A percentile compares a stretch with the other conserved stretches of the same genome.
phyloP scores from a whole-genome alignment of 2,329 filamentous ascomycete genomes.

The Paecilomyces fulvus region DNA sequence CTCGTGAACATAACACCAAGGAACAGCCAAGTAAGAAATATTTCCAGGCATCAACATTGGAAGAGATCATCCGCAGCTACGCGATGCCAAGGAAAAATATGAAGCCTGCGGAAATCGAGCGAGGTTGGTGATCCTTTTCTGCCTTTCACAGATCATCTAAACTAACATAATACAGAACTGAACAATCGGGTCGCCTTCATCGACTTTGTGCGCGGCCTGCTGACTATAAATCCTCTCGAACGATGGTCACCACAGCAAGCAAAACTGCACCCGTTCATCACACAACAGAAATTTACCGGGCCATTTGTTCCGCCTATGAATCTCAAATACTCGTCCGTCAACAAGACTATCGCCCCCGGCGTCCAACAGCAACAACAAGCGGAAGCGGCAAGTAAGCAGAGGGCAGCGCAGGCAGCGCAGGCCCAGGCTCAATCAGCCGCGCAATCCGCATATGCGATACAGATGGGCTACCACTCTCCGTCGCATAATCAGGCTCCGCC shows the following conservation, averaged over 20 bases:
- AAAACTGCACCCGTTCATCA: conserved; percentile 96
- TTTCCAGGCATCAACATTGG: conserved; percentile 86
- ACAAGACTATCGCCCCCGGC: conserved; percentile 81
- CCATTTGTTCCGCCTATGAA: conserved; percentile 98
- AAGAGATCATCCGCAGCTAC: conserved; percentile 96
- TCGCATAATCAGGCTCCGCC: conserved; percentile 47
- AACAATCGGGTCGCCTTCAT: conserved; percentile 96
- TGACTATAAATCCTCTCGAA: conserved; percentile 93
- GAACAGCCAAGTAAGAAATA: conserved; percentile 99
- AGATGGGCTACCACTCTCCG: conserved; percentile 47
- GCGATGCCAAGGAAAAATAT: conserved; percentile 99
- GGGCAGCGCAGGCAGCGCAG: conserved; percentile 51
- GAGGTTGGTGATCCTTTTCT: conserved; percentile 55
- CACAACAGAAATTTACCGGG: conserved; percentile 92
- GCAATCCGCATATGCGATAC: conserved; percentile 60
- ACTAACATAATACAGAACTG: conserved; percentile 61
- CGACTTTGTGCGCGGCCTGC: conserved; percentile 86
- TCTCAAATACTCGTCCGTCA: conserved; percentile 75
- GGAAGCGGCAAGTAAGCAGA: conserved; percentile 86
- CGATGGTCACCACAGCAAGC: conserved; percentile 97
- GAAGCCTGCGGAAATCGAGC: conserved; percentile 92
- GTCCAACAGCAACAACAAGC: conserved; percentile 95
- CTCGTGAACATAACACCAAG: conserved; percentile 88
- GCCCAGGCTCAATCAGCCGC: conserved; percentile 58
- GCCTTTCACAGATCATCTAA: background rate